phyloP scores from a whole-genome alignment of 768 basidiomycete species.

The Naganishia randhawae region DNA sequence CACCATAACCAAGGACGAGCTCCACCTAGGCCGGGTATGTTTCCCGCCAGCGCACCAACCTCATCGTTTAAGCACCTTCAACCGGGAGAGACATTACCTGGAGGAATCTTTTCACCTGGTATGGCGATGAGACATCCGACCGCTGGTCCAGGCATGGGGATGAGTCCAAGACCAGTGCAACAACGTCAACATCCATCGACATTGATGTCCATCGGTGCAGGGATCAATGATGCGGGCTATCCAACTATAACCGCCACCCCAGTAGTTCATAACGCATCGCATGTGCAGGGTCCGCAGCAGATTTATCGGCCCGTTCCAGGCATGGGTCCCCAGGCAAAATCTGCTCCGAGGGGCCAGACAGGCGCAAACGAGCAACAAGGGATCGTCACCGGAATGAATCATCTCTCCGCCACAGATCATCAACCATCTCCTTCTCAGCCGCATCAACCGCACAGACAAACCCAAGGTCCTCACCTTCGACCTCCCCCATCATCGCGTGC shows the following conservation, averaged over 20 bases:
- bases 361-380: background rate
- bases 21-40: slow-evolving; percentile 13
- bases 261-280: background rate
- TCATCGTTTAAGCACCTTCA: background rate
- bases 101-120: background rate
- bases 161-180: background rate
- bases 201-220: background rate
- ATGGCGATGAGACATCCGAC: background rate
- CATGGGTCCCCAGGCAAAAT: slow-evolving; percentile 12
- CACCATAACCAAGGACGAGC: background rate
- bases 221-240: slow-evolving; percentile 14
- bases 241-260: background rate
- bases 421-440: background rate
- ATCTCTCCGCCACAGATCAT: background rate
- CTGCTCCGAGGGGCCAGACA: too few relatives aligned
- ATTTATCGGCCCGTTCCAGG: slow-evolving; percentile 3
- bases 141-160: background rate
- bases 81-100: slow-evolving; percentile 2
- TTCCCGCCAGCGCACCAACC: background rate
- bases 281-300: slow-evolving; percentile 10
- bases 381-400: background rate
- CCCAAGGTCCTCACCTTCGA: background rate
- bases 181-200: background rate
- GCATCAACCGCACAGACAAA: background rate
- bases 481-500: background rate